Conservation (phyloP, 768 basidiomycete genomes). For the Tulasnella sp. region DNA sequence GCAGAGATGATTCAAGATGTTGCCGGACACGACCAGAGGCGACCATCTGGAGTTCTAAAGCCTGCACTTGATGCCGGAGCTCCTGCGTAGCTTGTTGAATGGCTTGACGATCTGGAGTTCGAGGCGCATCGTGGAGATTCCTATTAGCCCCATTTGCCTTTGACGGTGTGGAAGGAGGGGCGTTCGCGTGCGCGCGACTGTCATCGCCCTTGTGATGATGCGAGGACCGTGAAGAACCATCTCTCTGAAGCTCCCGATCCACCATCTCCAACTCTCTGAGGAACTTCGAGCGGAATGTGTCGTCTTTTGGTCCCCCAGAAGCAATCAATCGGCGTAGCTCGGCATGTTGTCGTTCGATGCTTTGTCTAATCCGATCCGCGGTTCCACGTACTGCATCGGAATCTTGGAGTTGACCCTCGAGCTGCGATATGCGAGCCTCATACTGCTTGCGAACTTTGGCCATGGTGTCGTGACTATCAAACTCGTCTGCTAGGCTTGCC, state of each 20-base stretch:
- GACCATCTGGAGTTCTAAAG: slow-evolving; percentile 56
- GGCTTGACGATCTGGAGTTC: slow-evolving; percentile 31
- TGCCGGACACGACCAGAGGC: slow-evolving; percentile 56
- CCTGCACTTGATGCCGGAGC: slow-evolving; percentile 54
- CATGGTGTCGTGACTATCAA: slow-evolving; percentile 42
- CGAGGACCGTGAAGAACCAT: slow-evolving; percentile 28
- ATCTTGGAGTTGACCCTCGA: slow-evolving; percentile 53
- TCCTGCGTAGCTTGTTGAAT: slow-evolving; percentile 32
- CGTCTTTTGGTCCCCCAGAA: slow-evolving; percentile 46
- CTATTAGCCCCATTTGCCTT: slow-evolving; percentile 33
- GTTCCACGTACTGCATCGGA: slow-evolving; percentile 41
- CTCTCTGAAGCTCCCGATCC: slow-evolving; percentile 47
- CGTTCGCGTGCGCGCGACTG: slow-evolving; percentile 34
- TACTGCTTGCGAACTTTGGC: slow-evolving; percentile 55
- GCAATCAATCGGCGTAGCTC: slow-evolving; percentile 60
- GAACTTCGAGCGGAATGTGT: slow-evolving; percentile 49
- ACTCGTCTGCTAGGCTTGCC: slow-evolving; percentile 51
- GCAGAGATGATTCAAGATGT: slow-evolving; percentile 50
- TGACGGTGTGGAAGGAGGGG: slow-evolving; percentile 34
- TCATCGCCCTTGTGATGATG: slow-evolving; percentile 21
- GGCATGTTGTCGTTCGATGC: slow-evolving; percentile 56
- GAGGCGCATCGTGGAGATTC: slow-evolving; percentile 29
- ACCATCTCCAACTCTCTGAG: slow-evolving; percentile 51
- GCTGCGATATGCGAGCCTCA: slow-evolving; percentile 47
- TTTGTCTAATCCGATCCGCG: slow-evolving; percentile 46